Evolutionary conservation across 306 rosid genomes (phyloP).

Genomic region (Leucaena leucocephala): DNA sequence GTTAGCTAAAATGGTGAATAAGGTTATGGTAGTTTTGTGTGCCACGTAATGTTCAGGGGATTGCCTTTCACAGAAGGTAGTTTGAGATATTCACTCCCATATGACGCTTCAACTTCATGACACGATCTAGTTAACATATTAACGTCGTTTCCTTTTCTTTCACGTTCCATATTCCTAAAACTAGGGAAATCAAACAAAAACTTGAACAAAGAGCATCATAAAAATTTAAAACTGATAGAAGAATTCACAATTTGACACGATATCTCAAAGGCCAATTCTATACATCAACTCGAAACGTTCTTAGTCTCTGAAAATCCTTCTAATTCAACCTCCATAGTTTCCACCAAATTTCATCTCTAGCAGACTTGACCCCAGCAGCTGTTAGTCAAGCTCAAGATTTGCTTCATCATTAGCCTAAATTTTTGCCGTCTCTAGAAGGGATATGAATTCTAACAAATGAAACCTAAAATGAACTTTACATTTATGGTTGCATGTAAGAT

Average conservation of each 20-base stretch:
- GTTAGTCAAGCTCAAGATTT: conserved; percentile 19
- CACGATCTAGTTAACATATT: neutral
- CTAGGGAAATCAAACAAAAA: too few species aligned
- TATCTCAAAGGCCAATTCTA: neutral
- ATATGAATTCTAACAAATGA: conserved; percentile 32
- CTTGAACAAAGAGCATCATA: too few species aligned
- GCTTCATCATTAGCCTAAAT: conserved; percentile 19
- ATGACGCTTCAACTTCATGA: neutral
- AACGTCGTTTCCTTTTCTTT: conserved; percentile 21
- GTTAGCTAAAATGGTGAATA: neutral
- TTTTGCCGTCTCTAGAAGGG: neutral
- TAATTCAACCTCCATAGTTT: neutral
- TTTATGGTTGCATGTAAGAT: conserved; percentile 6
- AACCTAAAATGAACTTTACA: conserved; percentile 12
- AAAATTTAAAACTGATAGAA: neutral
- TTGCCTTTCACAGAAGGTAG: conserved; percentile 4
- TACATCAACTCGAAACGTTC: neutral
- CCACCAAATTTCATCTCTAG: neutral
- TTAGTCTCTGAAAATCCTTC: neutral
- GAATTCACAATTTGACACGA: neutral
- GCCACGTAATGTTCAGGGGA: neutral
- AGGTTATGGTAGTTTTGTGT: neutral
- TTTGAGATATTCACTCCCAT: conserved; percentile 44
- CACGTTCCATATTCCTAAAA: conserved; percentile 15
- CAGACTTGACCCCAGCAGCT: too few species aligned